Evolutionary conservation across 352 stramenopile genomes (phyloP), one percentile per base, ranked within the genome.

Genomic region (Globisporangium perplexum): DNA sequence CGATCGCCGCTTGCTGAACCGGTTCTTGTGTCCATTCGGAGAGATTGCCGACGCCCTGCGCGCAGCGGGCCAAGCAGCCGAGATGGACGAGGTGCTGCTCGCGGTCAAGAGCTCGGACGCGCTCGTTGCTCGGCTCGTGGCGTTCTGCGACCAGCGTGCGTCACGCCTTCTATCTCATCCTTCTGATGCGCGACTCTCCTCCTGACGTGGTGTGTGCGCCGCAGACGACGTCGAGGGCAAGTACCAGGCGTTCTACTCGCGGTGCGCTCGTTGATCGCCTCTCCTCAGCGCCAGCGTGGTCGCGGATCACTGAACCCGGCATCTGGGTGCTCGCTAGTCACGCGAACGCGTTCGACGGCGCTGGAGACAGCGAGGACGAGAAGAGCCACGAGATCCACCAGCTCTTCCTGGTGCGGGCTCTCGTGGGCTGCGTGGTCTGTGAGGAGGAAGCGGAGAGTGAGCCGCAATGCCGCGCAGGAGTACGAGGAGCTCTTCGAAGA

Each of bases 401-500:
- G 14, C 53, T 84, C 28, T 88, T 86, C 50, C 60, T 55, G 39
- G 73, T 80, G 26, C 11, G 53, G 7, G 7, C 31, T 36, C 31
- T 60, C 36, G 24, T 22, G 53, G 20, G 10, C 4, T 61, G n/a
- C n/a, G n/a, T n/a, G n/a, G n/a, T n/a, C n/a, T n/a, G n/a, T n/a
- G n/a, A n/a, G n/a, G n/a, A n/a, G n/a, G n/a, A n/a, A n/a, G n/a
- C n/a, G n/a, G n/a, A n/a, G n/a, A n/a, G n/a, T n/a, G n/a, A n/a
- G n/a, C n/a, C n/a, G n/a, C n/a, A n/a, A n/a, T 5, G 33, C 10
- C 7, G 5, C 35, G 24, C 45, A 85, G 72, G 57, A 66, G 28
- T 88, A 84, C 48, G 74, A 88, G 28, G 28, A 62, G 47, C 55
- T 86, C 18, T 82, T 86, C 51, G 74, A 82, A 57, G 36, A 57